Percentiles rank a stretch among this genome's conserved stretches.
These are phyloP conservation scores for Crithidia expoeki DNA, from an alignment of 208 protist species.

Conservation along the genomic window DNA sequence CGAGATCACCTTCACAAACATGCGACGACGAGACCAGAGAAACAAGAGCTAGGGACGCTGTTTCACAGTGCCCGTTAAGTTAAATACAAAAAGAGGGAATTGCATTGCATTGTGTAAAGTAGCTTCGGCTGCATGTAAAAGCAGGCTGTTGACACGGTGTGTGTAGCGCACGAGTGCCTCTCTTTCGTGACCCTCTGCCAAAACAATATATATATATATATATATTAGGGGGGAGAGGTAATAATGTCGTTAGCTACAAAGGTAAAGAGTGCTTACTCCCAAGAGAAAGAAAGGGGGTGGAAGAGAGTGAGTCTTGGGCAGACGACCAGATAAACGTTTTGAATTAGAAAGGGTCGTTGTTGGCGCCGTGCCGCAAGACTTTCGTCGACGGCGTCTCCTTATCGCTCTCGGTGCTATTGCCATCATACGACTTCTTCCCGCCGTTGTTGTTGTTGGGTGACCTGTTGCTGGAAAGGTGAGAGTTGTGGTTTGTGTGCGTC, in stretches of 20 bases:
- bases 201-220: neutral
- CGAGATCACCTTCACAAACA: too few relatives aligned
- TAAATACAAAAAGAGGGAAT: neutral
- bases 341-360: conserved; percentile 10
- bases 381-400: neutral
- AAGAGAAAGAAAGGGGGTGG: neutral
- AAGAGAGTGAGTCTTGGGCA: neutral
- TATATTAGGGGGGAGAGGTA: too few relatives aligned
- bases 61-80: neutral
- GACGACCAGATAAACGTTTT: neutral
- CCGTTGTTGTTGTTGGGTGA: neutral
- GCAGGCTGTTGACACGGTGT: neutral
- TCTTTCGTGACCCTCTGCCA: neutral
- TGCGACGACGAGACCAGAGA: neutral
- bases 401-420: neutral
- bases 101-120: neutral
- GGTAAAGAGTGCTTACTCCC: too few relatives aligned
- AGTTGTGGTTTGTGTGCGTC: conserved; percentile 25
- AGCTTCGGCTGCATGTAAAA: neutral
- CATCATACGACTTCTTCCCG: neutral
- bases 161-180: conserved; percentile 3
- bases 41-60: neutral
- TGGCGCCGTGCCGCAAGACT: conserved; percentile 1
- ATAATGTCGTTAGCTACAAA: too few relatives aligned
- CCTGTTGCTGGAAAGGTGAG: neutral